These are phyloP conservation scores for Tetraselmis chui DNA, from an alignment of 139 green algal species.

Conservation along the genomic window DNA sequence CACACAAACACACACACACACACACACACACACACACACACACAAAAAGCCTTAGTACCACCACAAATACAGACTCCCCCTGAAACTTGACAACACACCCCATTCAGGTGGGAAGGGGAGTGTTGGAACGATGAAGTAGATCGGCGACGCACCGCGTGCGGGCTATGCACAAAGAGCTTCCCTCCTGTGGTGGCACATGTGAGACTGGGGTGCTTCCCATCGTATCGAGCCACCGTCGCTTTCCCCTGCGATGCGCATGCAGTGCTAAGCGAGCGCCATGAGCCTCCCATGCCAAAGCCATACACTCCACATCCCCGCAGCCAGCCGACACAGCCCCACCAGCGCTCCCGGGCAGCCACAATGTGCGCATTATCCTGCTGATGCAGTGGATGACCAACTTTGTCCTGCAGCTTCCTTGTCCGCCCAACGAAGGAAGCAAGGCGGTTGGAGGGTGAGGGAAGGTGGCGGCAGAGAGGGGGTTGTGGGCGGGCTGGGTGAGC, in stretches of 20 bases:
- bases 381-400: background rate
- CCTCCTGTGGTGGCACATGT: slow-evolving; percentile 50
- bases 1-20: no score
- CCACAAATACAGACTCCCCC: no score
- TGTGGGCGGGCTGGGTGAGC: background rate
- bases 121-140: no score
- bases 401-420: background rate
- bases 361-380: slow-evolving; percentile 47
- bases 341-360: no score
- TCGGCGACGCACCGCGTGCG: slow-evolving; percentile 33
- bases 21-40: no score
- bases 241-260: slow-evolving; percentile 17
- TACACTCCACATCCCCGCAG: no score
- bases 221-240: slow-evolving; percentile 44
- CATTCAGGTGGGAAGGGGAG: background rate
- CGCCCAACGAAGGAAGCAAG: background rate
- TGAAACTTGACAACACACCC: no score
- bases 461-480: background rate
- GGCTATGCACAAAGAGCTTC: slow-evolving; percentile 66
- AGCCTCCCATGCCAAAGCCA: no score
- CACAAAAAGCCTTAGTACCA: no score
- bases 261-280: background rate
- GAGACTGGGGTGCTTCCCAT: slow-evolving; percentile 42
- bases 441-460: background rate
- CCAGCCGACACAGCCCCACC: no score